Evolutionary conservation across 192 early-diverging fungal genomes (phyloP).

Genomic region (Dispira simplex): DNA sequence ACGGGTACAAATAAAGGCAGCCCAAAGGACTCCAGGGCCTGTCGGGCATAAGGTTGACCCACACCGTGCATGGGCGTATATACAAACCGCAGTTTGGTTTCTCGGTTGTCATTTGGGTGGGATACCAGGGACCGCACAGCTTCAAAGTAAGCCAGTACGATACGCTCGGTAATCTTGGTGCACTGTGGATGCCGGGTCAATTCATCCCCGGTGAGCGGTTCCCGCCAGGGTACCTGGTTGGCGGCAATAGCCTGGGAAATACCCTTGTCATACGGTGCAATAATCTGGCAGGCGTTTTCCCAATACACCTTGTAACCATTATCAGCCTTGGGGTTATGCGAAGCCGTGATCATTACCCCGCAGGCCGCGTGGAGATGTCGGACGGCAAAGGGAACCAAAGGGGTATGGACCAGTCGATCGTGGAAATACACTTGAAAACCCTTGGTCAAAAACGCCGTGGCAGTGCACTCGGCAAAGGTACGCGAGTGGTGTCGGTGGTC

Average conservation of each 20-base stretch:
- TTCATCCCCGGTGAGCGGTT: conserved; percentile 44
- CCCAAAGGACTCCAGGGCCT: conserved; percentile 49
- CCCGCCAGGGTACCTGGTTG: conserved; percentile 41
- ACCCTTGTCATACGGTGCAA: conserved; percentile 68
- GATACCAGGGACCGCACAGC: conserved; percentile 27
- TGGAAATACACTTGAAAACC: conserved; percentile 73
- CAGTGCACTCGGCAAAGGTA: conserved; percentile 68
- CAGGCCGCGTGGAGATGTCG: conserved; percentile 47
- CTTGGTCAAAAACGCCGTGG: conserved; percentile 59
- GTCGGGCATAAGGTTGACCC: conserved; percentile 56
- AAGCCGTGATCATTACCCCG: conserved; percentile 96
- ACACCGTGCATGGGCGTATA: conserved; percentile 97
- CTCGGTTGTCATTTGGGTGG: neutral
- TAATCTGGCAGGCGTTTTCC: conserved; percentile 85
- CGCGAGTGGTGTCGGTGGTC: conserved; percentile 86
- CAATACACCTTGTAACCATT: conserved; percentile 87
- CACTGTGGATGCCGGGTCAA: conserved; percentile 34
- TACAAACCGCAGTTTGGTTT: conserved; percentile 31
- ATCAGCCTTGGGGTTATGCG: conserved; percentile 87
- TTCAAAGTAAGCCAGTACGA: conserved; percentile 60
- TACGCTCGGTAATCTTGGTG: conserved; percentile 35
- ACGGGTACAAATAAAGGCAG: conserved; percentile 48
- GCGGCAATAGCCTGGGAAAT: conserved; percentile 57
- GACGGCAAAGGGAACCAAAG: conserved; percentile 74
- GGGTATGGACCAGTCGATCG: conserved; percentile 62